phyloP scores from a whole-genome alignment of 805 yeast species.

The Wickerhamiella azyma region DNA sequence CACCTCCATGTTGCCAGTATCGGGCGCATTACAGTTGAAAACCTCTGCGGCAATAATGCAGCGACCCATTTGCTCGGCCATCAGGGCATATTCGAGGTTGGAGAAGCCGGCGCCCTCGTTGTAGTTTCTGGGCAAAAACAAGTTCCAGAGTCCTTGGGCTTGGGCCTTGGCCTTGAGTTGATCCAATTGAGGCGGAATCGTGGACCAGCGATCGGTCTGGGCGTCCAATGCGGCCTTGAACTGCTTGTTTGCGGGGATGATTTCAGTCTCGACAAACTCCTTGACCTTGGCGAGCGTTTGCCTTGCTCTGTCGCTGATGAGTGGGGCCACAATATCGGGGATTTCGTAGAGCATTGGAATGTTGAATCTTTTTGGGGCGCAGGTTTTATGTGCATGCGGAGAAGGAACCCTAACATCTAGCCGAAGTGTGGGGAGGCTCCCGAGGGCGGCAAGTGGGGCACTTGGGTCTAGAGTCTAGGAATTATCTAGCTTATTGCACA shows the following conservation, averaged over 20 bases:
- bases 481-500: too few relatives aligned
- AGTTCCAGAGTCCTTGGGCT: constrained; percentile 44
- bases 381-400: neutral
- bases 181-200: constrained; percentile 36
- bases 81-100: constrained; percentile 49
- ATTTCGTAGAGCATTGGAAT: constrained; percentile 8
- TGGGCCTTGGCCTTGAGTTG: constrained; percentile 40
- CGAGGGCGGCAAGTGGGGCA: neutral
- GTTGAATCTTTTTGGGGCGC: neutral
- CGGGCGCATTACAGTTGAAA: constrained; percentile 49
- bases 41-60: constrained; percentile 40
- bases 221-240: constrained; percentile 30
- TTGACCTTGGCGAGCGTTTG: constrained; percentile 28
- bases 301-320: constrained; percentile 25
- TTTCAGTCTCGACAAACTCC: constrained; percentile 41
- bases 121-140: constrained; percentile 39
- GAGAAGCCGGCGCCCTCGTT: constrained; percentile 43
- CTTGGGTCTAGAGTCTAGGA: too few relatives aligned
- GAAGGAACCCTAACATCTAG: neutral
- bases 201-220: constrained; percentile 36
- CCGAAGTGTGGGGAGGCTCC: neutral
- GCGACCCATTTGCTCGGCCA: constrained; percentile 50
- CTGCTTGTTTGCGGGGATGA: constrained; percentile 41
- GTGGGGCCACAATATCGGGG: constrained; percentile 11
- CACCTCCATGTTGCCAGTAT: constrained; percentile 48